Base-by-base conservation (phyloP, 352 stramenopile genomes). In the Globisporangium rhizosaccharum region DNA sequence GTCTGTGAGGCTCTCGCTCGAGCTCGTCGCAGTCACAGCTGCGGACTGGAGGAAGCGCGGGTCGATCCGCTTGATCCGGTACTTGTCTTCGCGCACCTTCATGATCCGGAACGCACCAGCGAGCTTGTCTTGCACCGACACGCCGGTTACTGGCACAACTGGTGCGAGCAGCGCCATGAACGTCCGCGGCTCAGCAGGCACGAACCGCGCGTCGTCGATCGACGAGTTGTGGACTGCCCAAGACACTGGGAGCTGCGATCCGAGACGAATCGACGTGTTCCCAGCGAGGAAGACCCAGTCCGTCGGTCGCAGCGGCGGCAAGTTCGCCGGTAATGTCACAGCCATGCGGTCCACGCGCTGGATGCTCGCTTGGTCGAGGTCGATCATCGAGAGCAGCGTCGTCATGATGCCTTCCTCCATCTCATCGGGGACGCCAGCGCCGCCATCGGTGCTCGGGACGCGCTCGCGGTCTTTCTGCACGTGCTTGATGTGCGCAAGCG, bases 401-500 rank as follows among this genome's bases (percentile, higher is more conserved):
- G 68, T 68, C 28, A 93, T 67, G 10, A 91, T 75, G 14, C 84
- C 84, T 30, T 79, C 74, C 30, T 90, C 77, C 75, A 92, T 87
- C 39, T 85, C 71, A 42, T 88, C 74, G 7, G 71, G 64, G 26
- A 73, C 51, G 23, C 77, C 70, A 1, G 36, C 56, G 4, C 60
- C 68, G 26, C 65, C 61, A 28, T 61, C 56, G 5, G 60, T 61
- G 11, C 71, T 51, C 18, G 23, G 23, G 3, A 56, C 54, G 6
- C 37, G 61, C 20, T 73, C 67, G 26, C 70, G 70, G 59, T 92
- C 70, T 28, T 88, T 86, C 25, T 80, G 70, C 15, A 76, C 73
- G 59, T 90, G 75, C 41, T 93, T 91, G 57, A 93, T 88, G 65
- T 91, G 84, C 18, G 79, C 81, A 17, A 93, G 64, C 11, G 79